phyloP scores from a whole-genome alignment of 352 stramenopile genomes.

The Phytophthora fragariae region DNA sequence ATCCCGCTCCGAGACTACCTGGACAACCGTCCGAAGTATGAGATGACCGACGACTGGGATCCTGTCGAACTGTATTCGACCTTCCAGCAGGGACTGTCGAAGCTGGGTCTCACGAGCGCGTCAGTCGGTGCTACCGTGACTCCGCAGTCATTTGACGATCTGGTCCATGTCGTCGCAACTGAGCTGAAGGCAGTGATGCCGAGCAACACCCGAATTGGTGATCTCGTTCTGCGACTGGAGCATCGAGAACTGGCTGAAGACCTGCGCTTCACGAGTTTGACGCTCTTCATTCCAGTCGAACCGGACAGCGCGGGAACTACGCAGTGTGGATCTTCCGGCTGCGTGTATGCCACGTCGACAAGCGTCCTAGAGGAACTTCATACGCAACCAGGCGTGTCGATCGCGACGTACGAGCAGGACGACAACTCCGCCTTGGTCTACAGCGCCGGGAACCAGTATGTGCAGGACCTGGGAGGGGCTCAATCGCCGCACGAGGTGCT shows the following conservation, averaged over 20 bases:
- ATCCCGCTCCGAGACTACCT: conserved; percentile 35
- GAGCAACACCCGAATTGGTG: conserved; percentile 11
- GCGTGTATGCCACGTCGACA: conserved; percentile 35
- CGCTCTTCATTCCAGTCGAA: conserved; percentile 33
- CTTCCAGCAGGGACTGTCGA: conserved; percentile 30
- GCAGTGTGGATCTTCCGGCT: conserved; percentile 32
- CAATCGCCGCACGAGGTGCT: conserved; percentile 38
- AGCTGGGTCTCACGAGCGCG: conserved; percentile 7
- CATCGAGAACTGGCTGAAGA: conserved; percentile 20
- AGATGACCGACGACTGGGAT: conserved; percentile 22
- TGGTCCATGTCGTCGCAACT: conserved; percentile 26
- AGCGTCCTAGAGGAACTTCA: conserved; percentile 33
- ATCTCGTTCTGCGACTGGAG: conserved; percentile 31
- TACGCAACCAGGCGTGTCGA: conserved; percentile 29
- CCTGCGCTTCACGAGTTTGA: conserved; percentile 35
- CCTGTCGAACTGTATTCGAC: conserved; percentile 27
- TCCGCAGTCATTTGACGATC: conserved; percentile 25
- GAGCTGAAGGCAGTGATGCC: conserved; percentile 25
- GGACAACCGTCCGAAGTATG: conserved; percentile 24
- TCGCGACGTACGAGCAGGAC: conserved; percentile 24
- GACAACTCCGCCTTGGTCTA: conserved; percentile 38
- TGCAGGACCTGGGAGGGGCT: conserved; percentile 7
- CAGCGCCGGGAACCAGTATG: conserved; percentile 27
- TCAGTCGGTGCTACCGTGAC: not conserved
- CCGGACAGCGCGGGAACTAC: conserved; percentile 2